Conservation (phyloP, 805 yeast species). For the Lachancea dasiensis region DNA sequence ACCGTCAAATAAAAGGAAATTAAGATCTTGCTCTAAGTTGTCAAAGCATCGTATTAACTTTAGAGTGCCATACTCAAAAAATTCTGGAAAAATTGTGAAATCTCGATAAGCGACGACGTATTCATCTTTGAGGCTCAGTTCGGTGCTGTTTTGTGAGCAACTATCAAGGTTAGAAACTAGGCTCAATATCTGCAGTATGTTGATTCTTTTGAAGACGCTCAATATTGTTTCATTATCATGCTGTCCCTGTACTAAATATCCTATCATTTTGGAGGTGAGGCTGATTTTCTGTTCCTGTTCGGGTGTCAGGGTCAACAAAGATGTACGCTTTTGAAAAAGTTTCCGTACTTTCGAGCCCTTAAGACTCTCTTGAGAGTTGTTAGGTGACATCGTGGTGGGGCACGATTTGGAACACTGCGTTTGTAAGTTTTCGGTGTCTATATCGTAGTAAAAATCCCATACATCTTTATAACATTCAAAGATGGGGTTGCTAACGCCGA, state of each 20-base stretch:
- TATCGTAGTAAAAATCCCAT: constrained; percentile 59
- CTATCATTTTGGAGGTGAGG: constrained; percentile 16
- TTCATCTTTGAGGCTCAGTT: constrained; percentile 28
- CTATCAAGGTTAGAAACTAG: constrained; percentile 17
- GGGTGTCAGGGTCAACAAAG: constrained; percentile 5
- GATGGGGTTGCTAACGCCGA: constrained; percentile 66
- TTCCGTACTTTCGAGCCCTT: constrained; percentile 8
- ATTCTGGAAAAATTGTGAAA: constrained; percentile 29
- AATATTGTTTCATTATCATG: constrained; percentile 28
- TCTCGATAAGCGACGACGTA: constrained; percentile 31
- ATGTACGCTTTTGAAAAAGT: constrained; percentile 14
- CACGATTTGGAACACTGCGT: not conserved
- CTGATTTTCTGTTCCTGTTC: constrained; percentile 11
- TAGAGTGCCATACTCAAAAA: constrained; percentile 21
- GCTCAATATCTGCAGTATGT: constrained; percentile 30
- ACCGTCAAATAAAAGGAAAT: constrained; percentile 3
- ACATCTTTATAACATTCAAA: constrained; percentile 47
- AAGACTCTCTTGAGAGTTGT: not conserved
- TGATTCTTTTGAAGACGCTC: constrained; percentile 27
- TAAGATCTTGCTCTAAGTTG: constrained; percentile 6
- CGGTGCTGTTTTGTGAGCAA: constrained; percentile 11
- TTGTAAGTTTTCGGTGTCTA: constrained; percentile 40
- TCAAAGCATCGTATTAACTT: constrained; percentile 14
- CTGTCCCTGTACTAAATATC: constrained; percentile 18
- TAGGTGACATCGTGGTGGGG: not conserved